Evolutionary conservation across 1,284 basidiomycete species (phyloP).

Genomic region (Pseudozyma tsukubaensis): DNA sequence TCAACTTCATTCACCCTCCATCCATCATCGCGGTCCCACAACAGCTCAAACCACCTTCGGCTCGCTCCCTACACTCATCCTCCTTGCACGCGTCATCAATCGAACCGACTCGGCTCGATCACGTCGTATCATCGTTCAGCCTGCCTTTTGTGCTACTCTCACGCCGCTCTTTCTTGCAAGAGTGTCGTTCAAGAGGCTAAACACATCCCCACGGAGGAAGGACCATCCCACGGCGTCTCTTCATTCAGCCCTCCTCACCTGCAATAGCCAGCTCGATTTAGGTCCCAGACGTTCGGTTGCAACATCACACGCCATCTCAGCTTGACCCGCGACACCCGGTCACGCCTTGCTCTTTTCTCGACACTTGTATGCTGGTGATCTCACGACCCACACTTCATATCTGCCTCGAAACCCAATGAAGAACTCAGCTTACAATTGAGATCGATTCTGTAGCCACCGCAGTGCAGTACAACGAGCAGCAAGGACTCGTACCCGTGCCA

Average conservation of each 20-base stretch:
- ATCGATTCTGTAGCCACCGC: constrained; percentile 9
- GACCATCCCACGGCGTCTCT: constrained; percentile 1
- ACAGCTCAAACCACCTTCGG: constrained; percentile 3
- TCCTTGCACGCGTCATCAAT: background rate
- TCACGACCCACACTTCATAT: constrained; percentile 19
- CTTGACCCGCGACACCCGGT: background rate
- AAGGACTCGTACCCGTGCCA: background rate
- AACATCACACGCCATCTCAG: background rate
- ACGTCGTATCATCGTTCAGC: background rate
- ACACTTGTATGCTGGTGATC: constrained; percentile 6
- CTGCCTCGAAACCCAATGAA: constrained; percentile 21
- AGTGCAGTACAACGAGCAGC: background rate
- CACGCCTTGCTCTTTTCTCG: background rate
- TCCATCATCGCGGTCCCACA: constrained; percentile 12
- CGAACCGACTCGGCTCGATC: background rate
- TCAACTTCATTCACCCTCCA: background rate
- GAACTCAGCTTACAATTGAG: constrained; percentile 10
- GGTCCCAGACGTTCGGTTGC: background rate
- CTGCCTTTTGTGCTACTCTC: background rate
- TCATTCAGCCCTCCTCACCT: background rate
- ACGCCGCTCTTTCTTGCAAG: background rate
- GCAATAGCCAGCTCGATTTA: constrained; percentile 1
- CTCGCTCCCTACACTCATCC: constrained; percentile 46
- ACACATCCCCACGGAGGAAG: constrained; percentile 2
- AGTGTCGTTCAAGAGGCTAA: background rate